Conservation (phyloP, 2,329 filamentous ascomycete genomes). For the Helicocarpus griseus region DNA sequence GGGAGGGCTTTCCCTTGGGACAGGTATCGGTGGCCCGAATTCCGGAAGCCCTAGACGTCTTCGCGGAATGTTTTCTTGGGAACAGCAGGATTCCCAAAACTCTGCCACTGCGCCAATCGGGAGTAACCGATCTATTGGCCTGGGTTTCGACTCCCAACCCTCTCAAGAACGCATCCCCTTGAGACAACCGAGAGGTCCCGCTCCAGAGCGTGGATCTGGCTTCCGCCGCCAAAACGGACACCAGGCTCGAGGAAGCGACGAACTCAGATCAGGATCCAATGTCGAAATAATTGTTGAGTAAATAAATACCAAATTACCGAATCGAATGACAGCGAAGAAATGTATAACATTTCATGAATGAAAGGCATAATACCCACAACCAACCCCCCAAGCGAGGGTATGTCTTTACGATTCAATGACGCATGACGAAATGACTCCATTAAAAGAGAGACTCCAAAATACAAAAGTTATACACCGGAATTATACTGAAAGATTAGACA, state of each 20-base stretch:
- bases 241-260: conserved; percentile 52
- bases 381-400: conserved; percentile 17
- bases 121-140: conserved; percentile 54
- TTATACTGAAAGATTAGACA: conserved; percentile 30
- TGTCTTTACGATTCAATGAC: conserved; percentile 40
- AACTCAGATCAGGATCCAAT: conserved; percentile 50
- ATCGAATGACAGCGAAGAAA: conserved; percentile 16
- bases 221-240: conserved; percentile 54
- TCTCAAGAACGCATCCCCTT: conserved; percentile 47
- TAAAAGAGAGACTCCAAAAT: conserved; percentile 22
- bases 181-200: conserved; percentile 52
- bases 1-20: conserved; percentile 49
- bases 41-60: conserved; percentile 49
- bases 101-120: conserved; percentile 49
- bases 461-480: conserved; percentile 25
- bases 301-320: conserved; percentile 12
- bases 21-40: conserved; percentile 35
- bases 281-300: conserved; percentile 58
- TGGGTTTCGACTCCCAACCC: conserved; percentile 45
- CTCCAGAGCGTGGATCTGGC: conserved; percentile 49
- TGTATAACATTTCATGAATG: conserved; percentile 12
- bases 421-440: conserved; percentile 35
- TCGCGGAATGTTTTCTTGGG: conserved; percentile 53
- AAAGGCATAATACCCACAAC: conserved; percentile 8
- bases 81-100: conserved; percentile 41